These are phyloP conservation scores for Huntiella abstrusa DNA, from an alignment of 2,329 filamentous ascomycete species.

Conservation along the genomic window DNA sequence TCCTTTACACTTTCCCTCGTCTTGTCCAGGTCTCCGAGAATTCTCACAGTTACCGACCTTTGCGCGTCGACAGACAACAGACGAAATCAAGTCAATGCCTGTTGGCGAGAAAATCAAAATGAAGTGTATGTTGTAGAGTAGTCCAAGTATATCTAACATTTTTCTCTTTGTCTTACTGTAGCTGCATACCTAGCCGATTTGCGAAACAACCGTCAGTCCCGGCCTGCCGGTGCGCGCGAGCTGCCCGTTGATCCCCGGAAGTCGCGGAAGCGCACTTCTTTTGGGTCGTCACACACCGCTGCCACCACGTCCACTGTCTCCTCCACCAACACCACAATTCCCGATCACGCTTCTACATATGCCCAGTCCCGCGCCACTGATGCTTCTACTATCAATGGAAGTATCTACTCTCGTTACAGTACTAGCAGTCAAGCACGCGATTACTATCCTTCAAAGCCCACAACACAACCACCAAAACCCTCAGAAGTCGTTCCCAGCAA, in stretches of 20 bases:
- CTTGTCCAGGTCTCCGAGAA: background rate
- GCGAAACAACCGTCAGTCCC: conserved; percentile 44
- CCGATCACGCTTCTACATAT: conserved; percentile 8
- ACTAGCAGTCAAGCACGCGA: conserved; percentile 27
- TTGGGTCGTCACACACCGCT: conserved; percentile 9
- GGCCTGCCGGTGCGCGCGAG: conserved; percentile 49
- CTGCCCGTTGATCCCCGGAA: conserved; percentile 17
- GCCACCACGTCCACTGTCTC: conserved; percentile 4
- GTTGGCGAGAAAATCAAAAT: background rate
- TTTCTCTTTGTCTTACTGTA: conserved; percentile 19
- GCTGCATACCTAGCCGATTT: conserved; percentile 54
- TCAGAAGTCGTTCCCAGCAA: conserved; percentile 44
- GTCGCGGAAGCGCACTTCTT: conserved; percentile 12
- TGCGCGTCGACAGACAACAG: background rate
- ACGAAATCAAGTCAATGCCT: background rate
- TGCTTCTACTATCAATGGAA: conserved; percentile 16
- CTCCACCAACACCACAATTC: conserved; percentile 6
- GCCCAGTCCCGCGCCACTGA: conserved; percentile 10
- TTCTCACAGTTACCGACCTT: background rate
- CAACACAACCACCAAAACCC: conserved; percentile 28
- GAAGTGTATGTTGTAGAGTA: background rate
- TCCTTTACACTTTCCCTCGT: background rate
- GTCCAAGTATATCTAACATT: conserved; percentile 5
- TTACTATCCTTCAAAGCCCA: conserved; percentile 28
- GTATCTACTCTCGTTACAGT: conserved; percentile 32